Percentiles rank a stretch among this genome's conserved stretches.
Conservation (phyloP, 768 basidiomycete genomes). For the Cystobasidium onofrii region DNA sequence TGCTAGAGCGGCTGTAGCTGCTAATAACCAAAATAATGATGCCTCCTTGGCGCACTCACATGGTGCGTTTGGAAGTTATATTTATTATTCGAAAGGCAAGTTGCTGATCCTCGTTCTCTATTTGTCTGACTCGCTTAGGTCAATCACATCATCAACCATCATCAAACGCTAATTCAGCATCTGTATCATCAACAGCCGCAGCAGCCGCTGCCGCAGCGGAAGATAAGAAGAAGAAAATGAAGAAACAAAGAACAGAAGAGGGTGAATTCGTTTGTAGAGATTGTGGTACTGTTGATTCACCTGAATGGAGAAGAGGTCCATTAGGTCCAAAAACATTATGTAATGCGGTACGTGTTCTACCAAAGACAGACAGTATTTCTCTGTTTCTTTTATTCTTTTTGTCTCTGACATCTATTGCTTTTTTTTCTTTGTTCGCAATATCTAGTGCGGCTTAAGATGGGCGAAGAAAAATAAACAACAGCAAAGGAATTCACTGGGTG, state of each 20-base stretch:
- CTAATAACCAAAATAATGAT: background rate
- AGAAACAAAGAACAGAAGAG: constrained; percentile 38
- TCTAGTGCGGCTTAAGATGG: constrained; percentile 29
- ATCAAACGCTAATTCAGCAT: too few species aligned
- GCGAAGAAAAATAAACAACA: constrained; percentile 29
- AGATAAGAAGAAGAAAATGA: constrained; percentile 38
- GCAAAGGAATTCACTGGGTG: constrained; percentile 12
- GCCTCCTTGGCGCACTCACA: background rate
- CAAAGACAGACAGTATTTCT: background rate
- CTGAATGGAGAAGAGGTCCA: constrained; percentile 95
- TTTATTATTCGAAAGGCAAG: too few species aligned
- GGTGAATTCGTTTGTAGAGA: constrained; percentile 43
- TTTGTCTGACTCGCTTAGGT: too few species aligned
- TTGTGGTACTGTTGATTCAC: constrained; percentile 91
- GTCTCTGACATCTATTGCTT: too few species aligned
- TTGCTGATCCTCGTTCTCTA: too few species aligned
- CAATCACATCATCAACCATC: too few species aligned
- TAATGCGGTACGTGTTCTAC: constrained; percentile 55
- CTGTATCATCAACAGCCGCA: background rate
- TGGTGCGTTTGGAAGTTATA: too few species aligned
- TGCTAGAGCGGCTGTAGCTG: background rate
- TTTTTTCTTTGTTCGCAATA: too few species aligned
- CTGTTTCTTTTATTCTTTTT: background rate
- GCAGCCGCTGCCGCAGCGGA: constrained; percentile 20
- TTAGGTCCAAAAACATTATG: constrained; percentile 91